These are phyloP conservation scores for Sporothrix sp. DNA, from an alignment of 2,329 filamentous ascomycete species.

Conservation along the genomic window DNA sequence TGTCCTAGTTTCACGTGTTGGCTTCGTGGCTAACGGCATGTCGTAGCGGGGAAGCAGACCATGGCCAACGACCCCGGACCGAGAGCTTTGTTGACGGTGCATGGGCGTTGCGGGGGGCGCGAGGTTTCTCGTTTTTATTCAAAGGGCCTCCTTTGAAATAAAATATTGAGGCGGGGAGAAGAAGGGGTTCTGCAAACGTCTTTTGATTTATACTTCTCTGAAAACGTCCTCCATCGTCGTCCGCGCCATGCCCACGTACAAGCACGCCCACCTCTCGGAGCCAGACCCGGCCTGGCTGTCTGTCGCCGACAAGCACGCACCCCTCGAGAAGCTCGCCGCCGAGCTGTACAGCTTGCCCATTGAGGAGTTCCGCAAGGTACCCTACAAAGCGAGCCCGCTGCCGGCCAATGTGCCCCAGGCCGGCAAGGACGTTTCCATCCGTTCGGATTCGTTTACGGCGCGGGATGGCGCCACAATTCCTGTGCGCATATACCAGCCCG, in stretches of 20 bases:
- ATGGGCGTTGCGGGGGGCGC: too few relatives aligned
- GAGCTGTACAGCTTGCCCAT: conserved; percentile 7
- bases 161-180: too few relatives aligned
- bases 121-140: too few relatives aligned
- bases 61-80: too few relatives aligned
- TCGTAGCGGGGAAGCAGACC: too few relatives aligned
- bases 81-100: too few relatives aligned
- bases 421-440: conserved; percentile 1
- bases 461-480: conserved; percentile 5
- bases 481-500: not conserved
- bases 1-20: too few relatives aligned
- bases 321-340: not conserved
- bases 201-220: too few relatives aligned
- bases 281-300: conserved; percentile 7
- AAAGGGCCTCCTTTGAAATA: too few relatives aligned
- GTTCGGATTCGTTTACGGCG: not conserved
- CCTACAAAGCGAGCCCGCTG: conserved; percentile 9
- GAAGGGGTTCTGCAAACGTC: too few relatives aligned
- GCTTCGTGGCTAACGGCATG: too few relatives aligned
- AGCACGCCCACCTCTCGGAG: not conserved
- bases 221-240: too few relatives aligned
- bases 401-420: not conserved
- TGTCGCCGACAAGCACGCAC: conserved; percentile 3
- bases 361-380: conserved; percentile 10
- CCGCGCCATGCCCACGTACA: not conserved